Base-by-base conservation (phyloP, 768 basidiomycete species). In the Phylloporus arenicola region DNA sequence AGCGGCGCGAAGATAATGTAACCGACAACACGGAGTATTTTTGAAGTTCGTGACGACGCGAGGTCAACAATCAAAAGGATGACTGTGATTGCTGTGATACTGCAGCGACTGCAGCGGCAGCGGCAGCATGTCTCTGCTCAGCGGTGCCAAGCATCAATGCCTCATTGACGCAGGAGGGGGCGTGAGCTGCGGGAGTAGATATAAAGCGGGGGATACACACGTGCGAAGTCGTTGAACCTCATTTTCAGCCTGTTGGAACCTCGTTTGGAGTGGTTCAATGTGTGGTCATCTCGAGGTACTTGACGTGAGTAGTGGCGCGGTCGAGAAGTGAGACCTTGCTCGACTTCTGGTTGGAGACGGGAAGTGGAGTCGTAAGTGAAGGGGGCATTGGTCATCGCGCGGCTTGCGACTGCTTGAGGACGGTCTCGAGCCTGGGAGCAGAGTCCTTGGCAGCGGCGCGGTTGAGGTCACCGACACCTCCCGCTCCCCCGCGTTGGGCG, bases 391-490 rank as follows among this genome's bases (percentile, higher is more conserved):
- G n/a, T n/a, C n/a, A n/a, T n/a, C n/a, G n/a, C n/a, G n/a, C n/a
- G n/a, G n/a, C n/a, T n/a, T n/a, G n/a, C n/a, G n/a, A n/a, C n/a
- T n/a, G n/a, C n/a, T n/a, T n/a, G n/a, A n/a, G n/a, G n/a, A n/a
- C n/a, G n/a, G n/a, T n/a, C n/a, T n/a, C n/a, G n/a, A n/a, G n/a
- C n/a, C n/a, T n/a, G n/a, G n/a, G n/a, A n/a, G n/a, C n/a, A n/a
- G n/a, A n/a, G n/a, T n/a, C n/a, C 75, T 86, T 50, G 88, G 77
- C 52, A 98, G 78, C 13, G 92, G 82, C 27, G 81, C 61, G 16
- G 91, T 92, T 37, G 90, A 92, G 47, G 94, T 95, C 72, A 98
- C 89, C 50, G 83, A 78, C 55, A 98, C 89, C 64, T 86, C 89
- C 55, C 97, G 74, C 74, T 98, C 95, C 59, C 96, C 96, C 69